Conservation (phyloP, 2,329 filamentous ascomycete genomes). For the Ilyonectria destructans region DNA sequence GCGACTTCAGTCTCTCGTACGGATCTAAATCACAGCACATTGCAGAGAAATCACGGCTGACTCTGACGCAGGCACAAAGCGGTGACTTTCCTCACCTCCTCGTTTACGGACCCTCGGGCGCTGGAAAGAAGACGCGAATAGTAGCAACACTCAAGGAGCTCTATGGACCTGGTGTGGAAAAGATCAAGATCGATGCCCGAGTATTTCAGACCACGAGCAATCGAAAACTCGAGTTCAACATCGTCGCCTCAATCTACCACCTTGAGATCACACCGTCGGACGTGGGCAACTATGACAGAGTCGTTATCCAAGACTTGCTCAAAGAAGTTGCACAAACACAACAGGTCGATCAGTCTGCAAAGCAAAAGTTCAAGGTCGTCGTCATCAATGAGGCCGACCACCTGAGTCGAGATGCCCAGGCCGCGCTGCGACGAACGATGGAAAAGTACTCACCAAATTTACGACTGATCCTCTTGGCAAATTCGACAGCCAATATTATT, state of each 20-base stretch:
- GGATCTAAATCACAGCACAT: constrained; percentile 54
- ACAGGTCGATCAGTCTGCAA: constrained; percentile 94
- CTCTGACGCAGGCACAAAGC: constrained; percentile 84
- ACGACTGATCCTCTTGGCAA: constrained; percentile 91
- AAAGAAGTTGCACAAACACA: constrained; percentile 99
- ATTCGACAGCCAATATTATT: constrained; percentile 98
- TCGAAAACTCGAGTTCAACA: constrained; percentile 99
- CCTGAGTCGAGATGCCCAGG: constrained; percentile 93
- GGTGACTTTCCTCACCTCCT: constrained; percentile 98
- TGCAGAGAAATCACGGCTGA: constrained; percentile 24
- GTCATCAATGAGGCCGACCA: constrained; percentile 99
- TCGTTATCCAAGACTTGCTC: constrained; percentile 94
- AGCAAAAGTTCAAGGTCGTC: constrained; percentile 97
- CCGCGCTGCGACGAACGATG: constrained; percentile 95
- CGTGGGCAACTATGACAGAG: constrained; percentile 95
- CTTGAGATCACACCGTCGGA: constrained; percentile 98
- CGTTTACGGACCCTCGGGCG: constrained; percentile 95
- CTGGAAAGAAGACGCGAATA: constrained; percentile 97
- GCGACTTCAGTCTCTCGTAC: constrained; percentile 87
- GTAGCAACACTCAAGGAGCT: constrained; percentile 96
- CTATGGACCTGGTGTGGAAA: constrained; percentile 97
- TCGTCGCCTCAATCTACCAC: constrained; percentile 97
- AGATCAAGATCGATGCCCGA: constrained; percentile 99
- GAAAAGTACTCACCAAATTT: constrained; percentile 99
- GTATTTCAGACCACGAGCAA: constrained; percentile 97